phyloP scores from a whole-genome alignment of 805 yeast species.

The Saturnispora serradocipensis region DNA sequence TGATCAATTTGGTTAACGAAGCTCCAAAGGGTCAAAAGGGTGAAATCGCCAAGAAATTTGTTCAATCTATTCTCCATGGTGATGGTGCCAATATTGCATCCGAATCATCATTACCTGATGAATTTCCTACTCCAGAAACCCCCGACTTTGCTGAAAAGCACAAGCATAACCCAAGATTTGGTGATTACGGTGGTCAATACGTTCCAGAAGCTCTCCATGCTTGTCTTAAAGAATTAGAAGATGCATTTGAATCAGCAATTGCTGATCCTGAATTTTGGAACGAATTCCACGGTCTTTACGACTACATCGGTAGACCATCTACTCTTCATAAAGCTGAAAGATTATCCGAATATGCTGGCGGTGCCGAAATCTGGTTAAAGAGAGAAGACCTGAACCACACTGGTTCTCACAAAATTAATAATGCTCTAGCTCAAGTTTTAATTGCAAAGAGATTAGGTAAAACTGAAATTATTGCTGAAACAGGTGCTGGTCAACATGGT shows the following conservation, averaged over 20 bases:
- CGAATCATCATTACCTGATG: slow-evolving; percentile 15
- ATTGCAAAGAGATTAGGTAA: slow-evolving; percentile 75
- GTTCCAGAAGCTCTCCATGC: slow-evolving; percentile 95
- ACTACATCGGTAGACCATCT: slow-evolving; percentile 96
- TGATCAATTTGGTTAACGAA: slow-evolving; percentile 61
- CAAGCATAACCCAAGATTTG: slow-evolving; percentile 70
- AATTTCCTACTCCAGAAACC: slow-evolving; percentile 11
- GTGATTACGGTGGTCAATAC: slow-evolving; percentile 96
- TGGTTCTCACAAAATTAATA: slow-evolving; percentile 81
- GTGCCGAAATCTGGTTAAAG: slow-evolving; percentile 94
- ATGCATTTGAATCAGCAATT: slow-evolving; percentile 76
- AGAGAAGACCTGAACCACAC: slow-evolving; percentile 93
- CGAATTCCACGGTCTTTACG: slow-evolving; percentile 74
- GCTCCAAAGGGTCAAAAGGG: slow-evolving; percentile 54
- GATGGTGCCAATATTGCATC: slow-evolving; percentile 30
- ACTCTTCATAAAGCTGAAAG: slow-evolving; percentile 86
- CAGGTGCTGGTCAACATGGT: slow-evolving; percentile 93
- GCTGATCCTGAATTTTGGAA: slow-evolving; percentile 92
- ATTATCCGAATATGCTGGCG: slow-evolving; percentile 83
- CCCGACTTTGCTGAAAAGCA: slow-evolving; percentile 48
- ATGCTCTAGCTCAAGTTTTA: slow-evolving; percentile 74
- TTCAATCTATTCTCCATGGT: slow-evolving; percentile 57
- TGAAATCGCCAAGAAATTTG: slow-evolving; percentile 56
- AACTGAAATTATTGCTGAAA: slow-evolving; percentile 72
- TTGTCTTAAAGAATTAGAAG: slow-evolving; percentile 82